Evolutionary conservation across 2,329 filamentous ascomycete genomes (phyloP).

Genomic region (Talaromyces verruculosus): DNA sequence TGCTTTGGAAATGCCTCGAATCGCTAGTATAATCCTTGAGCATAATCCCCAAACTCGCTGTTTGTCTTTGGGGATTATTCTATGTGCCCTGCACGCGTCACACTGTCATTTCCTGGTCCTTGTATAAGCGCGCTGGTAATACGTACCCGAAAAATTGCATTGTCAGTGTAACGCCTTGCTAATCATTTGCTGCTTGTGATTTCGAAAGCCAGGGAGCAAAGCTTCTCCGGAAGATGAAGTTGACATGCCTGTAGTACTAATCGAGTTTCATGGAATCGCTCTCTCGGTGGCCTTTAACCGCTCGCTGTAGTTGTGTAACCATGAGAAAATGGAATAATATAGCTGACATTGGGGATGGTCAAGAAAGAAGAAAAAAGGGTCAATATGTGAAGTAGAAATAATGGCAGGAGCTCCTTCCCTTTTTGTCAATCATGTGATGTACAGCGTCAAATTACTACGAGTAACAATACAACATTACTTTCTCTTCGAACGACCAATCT

Average conservation of each 20-base stretch:
- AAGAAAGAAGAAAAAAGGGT: neutral
- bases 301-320: neutral
- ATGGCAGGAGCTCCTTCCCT: neutral
- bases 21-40: neutral
- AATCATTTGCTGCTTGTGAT: neutral
- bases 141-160: neutral
- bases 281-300: neutral
- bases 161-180: neutral
- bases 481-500: slow-evolving; percentile 16
- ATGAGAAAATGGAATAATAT: neutral
- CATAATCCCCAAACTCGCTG: neutral
- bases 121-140: neutral
- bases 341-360: neutral
- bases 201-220: neutral
- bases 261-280: neutral
- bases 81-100: neutral
- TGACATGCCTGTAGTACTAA: neutral
- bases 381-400: too few species aligned
- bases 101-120: neutral
- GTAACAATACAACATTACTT: slow-evolving; percentile 1
- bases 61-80: neutral
- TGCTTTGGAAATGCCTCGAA: neutral
- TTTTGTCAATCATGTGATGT: neutral
- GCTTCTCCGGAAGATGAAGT: neutral
- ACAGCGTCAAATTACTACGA: neutral